Base-by-base conservation (phyloP, 768 basidiomycete species). In the Phanerochaete sordida region DNA sequence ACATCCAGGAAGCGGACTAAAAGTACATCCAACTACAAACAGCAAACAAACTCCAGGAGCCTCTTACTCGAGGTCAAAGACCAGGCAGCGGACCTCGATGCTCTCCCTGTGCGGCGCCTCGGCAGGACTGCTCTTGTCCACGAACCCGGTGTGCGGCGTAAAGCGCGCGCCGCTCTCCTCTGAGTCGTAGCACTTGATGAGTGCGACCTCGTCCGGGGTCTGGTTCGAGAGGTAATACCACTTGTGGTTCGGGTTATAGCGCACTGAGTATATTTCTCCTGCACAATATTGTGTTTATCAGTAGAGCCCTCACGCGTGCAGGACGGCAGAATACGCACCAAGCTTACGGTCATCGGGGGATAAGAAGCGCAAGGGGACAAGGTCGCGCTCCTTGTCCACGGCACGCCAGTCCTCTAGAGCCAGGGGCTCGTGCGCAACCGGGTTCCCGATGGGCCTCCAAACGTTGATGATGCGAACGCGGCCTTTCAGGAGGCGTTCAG, bases 131-230 rank as follows among this genome's bases (percentile, higher is more conserved):
- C 69, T 70, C 8, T 58, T 56, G 60, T 80, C 77, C 58, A 60
- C 51, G 68, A 80, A 80, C 16, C 78, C 79, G 7, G 74, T 69
- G 45, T 80, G 79, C 21, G 79, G 77, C 2, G 79, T 77, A 54
- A 79, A 63, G 27, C 73, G 70, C 23, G 79, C 75, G 66, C 72
- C 71, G 57, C 74, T 72, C 35, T 66, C 65, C 63, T 74, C 71
- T 28, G 79, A 79, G 66, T 80, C 78, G 58, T 72, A 80, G 66
- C 78, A 77, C 68, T 79, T 79, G 69, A 79, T 76, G 9, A 79
- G 63, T 15, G 70, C 68, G 24, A 76, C 72, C 65, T 80, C 79
- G n/a, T 77, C 74, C 11, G 76, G 76, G 3, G 71, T 73, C 71
- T 75, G 74, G 58, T 74, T 67, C 8, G 71, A 66, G 35, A 79